Evolutionary conservation across 306 rosid species (phyloP).

Genomic region (Lupinus albus): DNA sequence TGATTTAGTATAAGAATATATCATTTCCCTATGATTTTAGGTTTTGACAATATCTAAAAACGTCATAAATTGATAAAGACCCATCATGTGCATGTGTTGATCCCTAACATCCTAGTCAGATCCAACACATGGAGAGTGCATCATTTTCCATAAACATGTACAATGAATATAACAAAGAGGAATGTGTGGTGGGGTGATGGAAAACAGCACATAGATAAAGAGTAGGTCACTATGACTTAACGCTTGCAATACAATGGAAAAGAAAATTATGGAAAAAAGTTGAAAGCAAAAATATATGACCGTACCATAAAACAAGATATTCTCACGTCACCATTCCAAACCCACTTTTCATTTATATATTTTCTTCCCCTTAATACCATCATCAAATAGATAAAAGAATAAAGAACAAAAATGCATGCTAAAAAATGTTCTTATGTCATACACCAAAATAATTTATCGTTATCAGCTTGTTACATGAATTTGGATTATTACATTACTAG

Average conservation of each 20-base stretch:
- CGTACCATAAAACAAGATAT: not conserved
- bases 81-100: slow-evolving; percentile 47
- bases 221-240: slow-evolving; percentile 35
- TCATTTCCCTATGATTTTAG: no score
- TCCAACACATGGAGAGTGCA: slow-evolving; percentile 48
- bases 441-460: no score
- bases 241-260: slow-evolving; percentile 31
- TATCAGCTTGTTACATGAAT: no score
- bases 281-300: not conserved
- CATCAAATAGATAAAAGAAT: not conserved
- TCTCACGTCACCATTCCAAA: slow-evolving; percentile 9
- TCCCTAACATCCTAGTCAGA: slow-evolving; percentile 62
- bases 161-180: slow-evolving; percentile 39
- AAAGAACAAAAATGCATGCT: slow-evolving; percentile 1
- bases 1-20: no score
- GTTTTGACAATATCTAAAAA: slow-evolving; percentile 33
- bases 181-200: slow-evolving; percentile 34
- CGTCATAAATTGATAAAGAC: slow-evolving; percentile 40
- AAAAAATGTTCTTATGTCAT: slow-evolving; percentile 23
- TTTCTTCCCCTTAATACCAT: not conserved
- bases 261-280: not conserved
- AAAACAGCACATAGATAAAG: slow-evolving; percentile 13
- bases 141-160: slow-evolving; percentile 21
- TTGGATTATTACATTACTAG: no score
- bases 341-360: not conserved